Evolutionary conservation across 257 asterid genomes (phyloP), one percentile per base, ranked within the genome.

Genomic region (Salvia miltiorrhiza): DNA sequence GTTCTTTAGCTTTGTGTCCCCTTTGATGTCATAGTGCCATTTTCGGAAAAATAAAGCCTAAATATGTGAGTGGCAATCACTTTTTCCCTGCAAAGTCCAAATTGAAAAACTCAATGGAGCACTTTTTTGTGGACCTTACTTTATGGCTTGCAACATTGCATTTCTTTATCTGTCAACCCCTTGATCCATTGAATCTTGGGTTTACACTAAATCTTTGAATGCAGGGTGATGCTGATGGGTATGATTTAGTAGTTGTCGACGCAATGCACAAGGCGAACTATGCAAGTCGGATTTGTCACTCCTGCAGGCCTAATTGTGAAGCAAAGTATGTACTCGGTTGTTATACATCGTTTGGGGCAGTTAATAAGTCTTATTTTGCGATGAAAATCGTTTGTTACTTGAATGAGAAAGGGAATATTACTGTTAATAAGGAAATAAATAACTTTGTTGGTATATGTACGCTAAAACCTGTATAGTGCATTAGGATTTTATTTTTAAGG

Each of bases 241-340:
- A 91, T 81, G 99, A 94, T 81, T 80, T 94, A 67, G 89, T 94
- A 64, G 99, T 94, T 64, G 96, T 94, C 70, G 99, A 94, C 82
- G 99, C 99, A 76, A 94, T 94, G 99, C 99, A 94, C 89, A 94
- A 94, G 81, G 97, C 99, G 28, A 94, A 94, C 78, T 94, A 91
- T 74, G 99, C 99, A 23, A 94, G 99, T 78, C 89, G 99, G 69
- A 94, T 94, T 78, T 94, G 99, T 79, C 99, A 94, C 83, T 94
- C 99, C 24, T 94, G 99, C 61, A 82, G 90, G 73, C 99, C 99
- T 56, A 94, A 94, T 73, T 94, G 97, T 76, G 97, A 94, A 84
- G 99, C 99, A 67, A 94, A 94, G 99, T 94, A 81, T 83, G 96
- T 79, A 30, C 57, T n/a, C 3, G 14, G n/a, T 73, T 48, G 44